Evolutionary conservation across 2,329 filamentous ascomycete genomes (phyloP), one percentile per base, ranked within the genome.

Genomic region (Fusarium coicis): DNA sequence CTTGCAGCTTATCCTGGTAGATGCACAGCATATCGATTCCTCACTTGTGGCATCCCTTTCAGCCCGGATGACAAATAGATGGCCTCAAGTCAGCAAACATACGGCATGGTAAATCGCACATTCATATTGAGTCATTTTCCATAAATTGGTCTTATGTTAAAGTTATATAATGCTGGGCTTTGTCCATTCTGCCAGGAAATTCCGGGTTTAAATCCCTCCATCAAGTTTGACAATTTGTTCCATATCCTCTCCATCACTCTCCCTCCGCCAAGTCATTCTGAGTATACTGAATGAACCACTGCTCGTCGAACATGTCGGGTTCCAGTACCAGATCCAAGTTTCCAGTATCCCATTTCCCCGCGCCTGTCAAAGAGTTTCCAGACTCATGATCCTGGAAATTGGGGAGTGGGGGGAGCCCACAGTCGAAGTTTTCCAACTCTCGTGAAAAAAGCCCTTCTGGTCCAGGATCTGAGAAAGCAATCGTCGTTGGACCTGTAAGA

Each of bases 11-110:
- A n/a, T 32, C 53, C 18, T 28, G n/a, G 36, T 47, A 23, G 10
- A 40, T 36, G 23, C n/a, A 49, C 32, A 34, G 15, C 26, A 36
- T 60, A 40, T 55, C 47, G 23, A 36, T 60, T 26, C 8, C 26
- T 23, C 46, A 28, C 36, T 53, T 39, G 26, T 39, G 37, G 34
- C 30, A 30, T 23, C 37, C 30, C 34, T 62, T 60, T 60, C 57
- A 43, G 37, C 57, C 47, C 42, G 36, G 42, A 60, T 49, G 21
- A 49, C 54, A 60, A 63, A 44, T 28, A 26, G 53, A 21, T 60
- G 53, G 42, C 53, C 28, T 60, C 28, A 42, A 21, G 26, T 47
- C 40, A 37, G 52, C 53, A 59, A 26, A 26, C 21, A 34, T 19
- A 34, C 28, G 16, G 30, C 34, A 19, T 32, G 7, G 12, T 18